These are phyloP conservation scores for Globisporangium cylindrosporum DNA, from an alignment of 352 stramenopile genomes.

Conservation along the genomic window DNA sequence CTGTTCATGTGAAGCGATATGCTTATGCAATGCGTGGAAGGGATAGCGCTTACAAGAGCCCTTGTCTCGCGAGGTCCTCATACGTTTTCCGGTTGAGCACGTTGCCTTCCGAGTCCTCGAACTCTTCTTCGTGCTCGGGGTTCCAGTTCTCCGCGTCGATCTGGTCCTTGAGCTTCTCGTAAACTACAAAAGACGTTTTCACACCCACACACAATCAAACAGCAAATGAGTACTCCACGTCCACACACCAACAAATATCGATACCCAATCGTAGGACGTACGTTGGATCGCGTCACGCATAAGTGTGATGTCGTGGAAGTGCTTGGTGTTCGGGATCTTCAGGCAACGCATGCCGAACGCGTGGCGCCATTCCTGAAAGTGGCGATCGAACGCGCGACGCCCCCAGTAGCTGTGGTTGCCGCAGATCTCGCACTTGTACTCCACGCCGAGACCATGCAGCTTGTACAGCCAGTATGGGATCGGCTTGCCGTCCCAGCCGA, in stretches of 20 bases:
- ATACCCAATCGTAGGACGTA: conserved; percentile 25
- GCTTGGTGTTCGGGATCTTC: conserved; percentile 99
- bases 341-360: conserved; percentile 98
- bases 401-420: conserved; percentile 98
- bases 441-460: conserved; percentile 97
- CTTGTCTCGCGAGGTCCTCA: conserved; percentile 97
- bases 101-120: conserved; percentile 99
- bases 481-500: conserved; percentile 99
- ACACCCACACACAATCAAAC: conserved; percentile 8
- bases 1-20: not conserved
- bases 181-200: conserved; percentile 70
- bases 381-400: conserved; percentile 94
- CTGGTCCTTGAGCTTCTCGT: conserved; percentile 94
- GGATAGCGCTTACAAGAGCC: conserved; percentile 80
- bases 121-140: conserved; percentile 95
- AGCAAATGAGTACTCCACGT: not conserved
- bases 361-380: conserved; percentile 98
- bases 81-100: conserved; percentile 97
- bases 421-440: conserved; percentile 99
- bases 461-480: conserved; percentile 99
- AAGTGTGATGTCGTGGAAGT: conserved; percentile 99
- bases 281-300: conserved; percentile 95
- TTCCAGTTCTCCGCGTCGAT: conserved; percentile 94
- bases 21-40: not conserved
- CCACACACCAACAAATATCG: conserved; percentile 4